Evolutionary conservation across 495 filamentous ascomycete species (phyloP).

Genomic region (Halenospora varia): DNA sequence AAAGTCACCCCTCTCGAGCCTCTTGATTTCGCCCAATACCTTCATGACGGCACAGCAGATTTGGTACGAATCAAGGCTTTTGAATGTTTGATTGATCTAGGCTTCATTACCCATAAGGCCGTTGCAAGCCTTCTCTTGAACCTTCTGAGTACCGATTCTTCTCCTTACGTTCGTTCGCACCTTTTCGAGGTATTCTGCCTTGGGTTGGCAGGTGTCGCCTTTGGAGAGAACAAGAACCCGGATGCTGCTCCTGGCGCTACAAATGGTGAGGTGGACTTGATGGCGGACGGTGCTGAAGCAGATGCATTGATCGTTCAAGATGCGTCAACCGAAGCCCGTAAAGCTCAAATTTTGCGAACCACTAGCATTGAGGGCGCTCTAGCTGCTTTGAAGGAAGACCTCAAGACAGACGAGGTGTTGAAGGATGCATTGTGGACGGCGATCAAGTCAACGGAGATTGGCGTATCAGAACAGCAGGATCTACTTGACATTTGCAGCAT

Average conservation of each 20-base stretch:
- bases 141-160: constrained; percentile 70
- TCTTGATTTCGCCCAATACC: constrained; percentile 75
- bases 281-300: constrained; percentile 29
- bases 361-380: constrained; percentile 75
- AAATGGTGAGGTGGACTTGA: constrained; percentile 21
- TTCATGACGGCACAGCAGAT: constrained; percentile 72
- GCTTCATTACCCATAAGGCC: constrained; percentile 56
- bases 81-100: constrained; percentile 73
- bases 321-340: constrained; percentile 44
- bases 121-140: constrained; percentile 69
- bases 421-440: constrained; percentile 75
- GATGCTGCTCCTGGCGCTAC: constrained; percentile 23
- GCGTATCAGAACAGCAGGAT: constrained; percentile 68
- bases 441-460: constrained; percentile 61
- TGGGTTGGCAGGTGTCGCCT: constrained; percentile 74
- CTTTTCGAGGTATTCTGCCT: constrained; percentile 64
- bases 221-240: constrained; percentile 52
- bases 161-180: constrained; percentile 70
- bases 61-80: constrained; percentile 80
- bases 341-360: constrained; percentile 66
- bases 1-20: constrained; percentile 57
- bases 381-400: constrained; percentile 65
- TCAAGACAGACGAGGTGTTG: constrained; percentile 57
- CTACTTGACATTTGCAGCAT: constrained; percentile 71
- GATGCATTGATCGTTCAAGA: constrained; percentile 76